These are phyloP conservation scores for Epicoccum sorghinum DNA, from an alignment of 2,329 filamentous ascomycete species.

Conservation along the genomic window DNA sequence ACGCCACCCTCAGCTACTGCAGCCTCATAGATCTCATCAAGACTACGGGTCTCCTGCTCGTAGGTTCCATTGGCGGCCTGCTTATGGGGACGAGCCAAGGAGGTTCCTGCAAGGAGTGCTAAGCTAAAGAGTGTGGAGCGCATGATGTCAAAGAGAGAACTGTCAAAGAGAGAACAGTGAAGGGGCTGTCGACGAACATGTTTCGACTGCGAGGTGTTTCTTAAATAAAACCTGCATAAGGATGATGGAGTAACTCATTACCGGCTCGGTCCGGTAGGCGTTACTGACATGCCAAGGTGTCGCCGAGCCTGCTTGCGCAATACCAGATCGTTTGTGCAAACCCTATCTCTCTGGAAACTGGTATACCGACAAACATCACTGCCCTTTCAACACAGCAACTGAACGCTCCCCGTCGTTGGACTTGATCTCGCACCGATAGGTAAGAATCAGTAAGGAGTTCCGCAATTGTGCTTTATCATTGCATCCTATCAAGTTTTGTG, in stretches of 20 bases:
- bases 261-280: not conserved
- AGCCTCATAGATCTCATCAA: constrained; percentile 59
- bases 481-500: too few relatives aligned
- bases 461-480: too few relatives aligned
- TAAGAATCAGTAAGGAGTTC: too few relatives aligned
- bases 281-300: not conserved
- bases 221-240: not conserved
- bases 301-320: not conserved
- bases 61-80: not conserved
- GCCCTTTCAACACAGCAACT: too few relatives aligned
- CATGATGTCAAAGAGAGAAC: not conserved
- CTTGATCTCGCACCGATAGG: too few relatives aligned
- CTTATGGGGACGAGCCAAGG: constrained; percentile 1
- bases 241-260: not conserved
- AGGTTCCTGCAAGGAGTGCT: not conserved
- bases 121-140: constrained; percentile 2
- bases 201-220: not conserved
- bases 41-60: constrained; percentile 51
- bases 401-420: too few relatives aligned
- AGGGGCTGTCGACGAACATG: not conserved
- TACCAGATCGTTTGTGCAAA: not conserved
- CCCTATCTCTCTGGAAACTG: not conserved
- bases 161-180: not conserved
- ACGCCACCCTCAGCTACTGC: constrained; percentile 56
- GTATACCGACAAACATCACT: too few relatives aligned